Percentiles rank a stretch among this genome's conserved stretches.
Evolutionary conservation across 305 asterid species (phyloP).

Genomic region (Plantago rigida): DNA sequence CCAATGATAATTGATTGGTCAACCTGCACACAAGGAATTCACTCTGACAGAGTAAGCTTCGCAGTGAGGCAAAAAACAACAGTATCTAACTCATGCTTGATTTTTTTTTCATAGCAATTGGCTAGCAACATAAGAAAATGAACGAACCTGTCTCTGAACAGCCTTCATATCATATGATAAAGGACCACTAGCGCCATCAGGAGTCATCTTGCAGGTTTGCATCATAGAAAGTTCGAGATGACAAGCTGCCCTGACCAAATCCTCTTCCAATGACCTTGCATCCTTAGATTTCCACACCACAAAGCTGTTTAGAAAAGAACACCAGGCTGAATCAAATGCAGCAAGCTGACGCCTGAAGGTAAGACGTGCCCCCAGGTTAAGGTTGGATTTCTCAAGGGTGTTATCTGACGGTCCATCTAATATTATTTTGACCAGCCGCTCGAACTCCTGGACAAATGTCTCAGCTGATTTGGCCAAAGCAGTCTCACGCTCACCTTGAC

Average conservation of each 20-base stretch:
- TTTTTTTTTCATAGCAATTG: neutral
- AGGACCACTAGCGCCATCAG: conserved; percentile 38
- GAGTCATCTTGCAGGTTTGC: conserved; percentile 52
- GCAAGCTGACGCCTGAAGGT: conserved; percentile 50
- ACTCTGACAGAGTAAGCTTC: too few species aligned
- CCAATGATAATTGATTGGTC: too few species aligned
- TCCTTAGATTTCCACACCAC: conserved; percentile 62
- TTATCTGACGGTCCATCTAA: conserved; percentile 36
- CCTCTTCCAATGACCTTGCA: conserved; percentile 51
- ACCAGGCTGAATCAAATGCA: conserved; percentile 58
- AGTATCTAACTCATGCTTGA: too few species aligned
- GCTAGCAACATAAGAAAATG: conserved; percentile 2
- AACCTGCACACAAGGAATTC: too few species aligned
- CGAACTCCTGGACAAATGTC: conserved; percentile 49
- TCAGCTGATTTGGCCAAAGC: conserved; percentile 51
- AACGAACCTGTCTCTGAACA: conserved; percentile 53
- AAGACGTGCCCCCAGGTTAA: conserved; percentile 11
- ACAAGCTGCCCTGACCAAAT: conserved; percentile 62
- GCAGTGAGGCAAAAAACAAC: too few species aligned
- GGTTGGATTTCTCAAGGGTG: conserved; percentile 25
- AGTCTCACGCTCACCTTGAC: conserved; percentile 51
- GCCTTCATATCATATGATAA: conserved; percentile 60
- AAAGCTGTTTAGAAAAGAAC: conserved; percentile 54
- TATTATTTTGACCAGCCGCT: conserved; percentile 36
- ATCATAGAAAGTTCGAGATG: conserved; percentile 61